phyloP scores from a whole-genome alignment of 2,329 filamentous ascomycete genomes.

The Arthrinium phaeospermum region DNA sequence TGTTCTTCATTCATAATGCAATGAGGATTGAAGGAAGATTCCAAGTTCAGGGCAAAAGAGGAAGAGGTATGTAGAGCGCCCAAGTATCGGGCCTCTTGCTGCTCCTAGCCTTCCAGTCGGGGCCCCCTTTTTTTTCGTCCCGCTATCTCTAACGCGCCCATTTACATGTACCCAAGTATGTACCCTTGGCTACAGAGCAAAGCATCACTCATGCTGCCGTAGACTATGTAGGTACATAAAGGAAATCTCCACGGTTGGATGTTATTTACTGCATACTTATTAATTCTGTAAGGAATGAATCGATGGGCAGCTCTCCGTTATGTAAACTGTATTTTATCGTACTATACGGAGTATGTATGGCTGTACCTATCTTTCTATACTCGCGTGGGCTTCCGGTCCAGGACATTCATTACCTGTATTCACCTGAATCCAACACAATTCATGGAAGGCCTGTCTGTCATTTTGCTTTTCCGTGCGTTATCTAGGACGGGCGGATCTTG shows the following conservation, averaged over 20 bases:
- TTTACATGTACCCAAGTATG: no score
- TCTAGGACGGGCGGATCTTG: constrained; percentile 8
- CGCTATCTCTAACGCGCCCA: no score
- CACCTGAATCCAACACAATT: not conserved
- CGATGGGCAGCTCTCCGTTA: no score
- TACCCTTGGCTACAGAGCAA: not conserved
- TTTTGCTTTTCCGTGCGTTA: not conserved
- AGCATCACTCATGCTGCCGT: not conserved
- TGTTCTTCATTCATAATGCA: not conserved
- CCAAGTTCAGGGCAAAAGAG: not conserved
- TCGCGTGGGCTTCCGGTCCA: not conserved
- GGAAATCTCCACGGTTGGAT: not conserved
- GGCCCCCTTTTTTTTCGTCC: not conserved
- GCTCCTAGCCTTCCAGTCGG: not conserved
- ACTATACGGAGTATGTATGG: no score
- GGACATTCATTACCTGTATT: not conserved
- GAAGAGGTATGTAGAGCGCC: not conserved
- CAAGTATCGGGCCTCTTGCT: no score
- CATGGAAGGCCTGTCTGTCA: not conserved
- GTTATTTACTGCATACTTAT: not conserved
- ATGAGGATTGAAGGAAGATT: not conserved
- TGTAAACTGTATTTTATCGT: no score
- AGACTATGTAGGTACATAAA: not conserved
- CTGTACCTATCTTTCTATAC: not conserved
- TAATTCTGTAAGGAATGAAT: no score